Evolutionary conservation across 352 stramenopile genomes (phyloP).

Genomic region (Poterioochromonas sp.): DNA sequence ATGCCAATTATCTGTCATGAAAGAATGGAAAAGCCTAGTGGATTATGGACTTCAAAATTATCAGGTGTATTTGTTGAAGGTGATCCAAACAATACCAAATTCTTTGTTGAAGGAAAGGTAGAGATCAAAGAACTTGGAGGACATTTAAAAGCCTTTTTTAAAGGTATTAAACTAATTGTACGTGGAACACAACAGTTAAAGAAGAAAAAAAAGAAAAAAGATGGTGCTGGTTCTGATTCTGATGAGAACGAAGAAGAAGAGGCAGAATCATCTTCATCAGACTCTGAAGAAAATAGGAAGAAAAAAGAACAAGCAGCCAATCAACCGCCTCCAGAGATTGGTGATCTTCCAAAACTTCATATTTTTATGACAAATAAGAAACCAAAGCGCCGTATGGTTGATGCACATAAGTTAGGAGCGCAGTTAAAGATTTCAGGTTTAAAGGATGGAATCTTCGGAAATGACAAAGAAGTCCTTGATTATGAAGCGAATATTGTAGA

Average conservation of each 20-base stretch:
- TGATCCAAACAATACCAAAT: background rate
- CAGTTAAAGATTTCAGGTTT: background rate
- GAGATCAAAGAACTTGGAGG: constrained; percentile 26
- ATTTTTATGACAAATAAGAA: constrained; percentile 17
- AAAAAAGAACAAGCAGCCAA: no score
- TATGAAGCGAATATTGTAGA: constrained; percentile 4
- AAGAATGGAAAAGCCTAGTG: no score
- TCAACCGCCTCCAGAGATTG: background rate
- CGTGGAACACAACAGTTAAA: background rate
- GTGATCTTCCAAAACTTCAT: constrained; percentile 4
- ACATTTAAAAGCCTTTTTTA: constrained; percentile 10
- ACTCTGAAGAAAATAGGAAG: background rate
- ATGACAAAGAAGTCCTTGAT: no score
- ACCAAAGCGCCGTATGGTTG: constrained; percentile 27
- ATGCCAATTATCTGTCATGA: no score
- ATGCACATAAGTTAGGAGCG: constrained; percentile 11
- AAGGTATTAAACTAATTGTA: background rate
- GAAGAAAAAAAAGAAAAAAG: background rate
- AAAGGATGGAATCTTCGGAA: background rate
- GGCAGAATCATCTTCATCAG: no score
- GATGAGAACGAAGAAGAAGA: background rate
- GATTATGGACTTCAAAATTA: constrained; percentile 15
- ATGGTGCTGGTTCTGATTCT: background rate
- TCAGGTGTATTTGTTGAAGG: constrained; percentile 19
- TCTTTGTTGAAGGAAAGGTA: background rate